These are phyloP conservation scores for Sporodiniella umbellata DNA, from an alignment of 371 early-diverging fungal genomes.

Conservation along the genomic window DNA sequence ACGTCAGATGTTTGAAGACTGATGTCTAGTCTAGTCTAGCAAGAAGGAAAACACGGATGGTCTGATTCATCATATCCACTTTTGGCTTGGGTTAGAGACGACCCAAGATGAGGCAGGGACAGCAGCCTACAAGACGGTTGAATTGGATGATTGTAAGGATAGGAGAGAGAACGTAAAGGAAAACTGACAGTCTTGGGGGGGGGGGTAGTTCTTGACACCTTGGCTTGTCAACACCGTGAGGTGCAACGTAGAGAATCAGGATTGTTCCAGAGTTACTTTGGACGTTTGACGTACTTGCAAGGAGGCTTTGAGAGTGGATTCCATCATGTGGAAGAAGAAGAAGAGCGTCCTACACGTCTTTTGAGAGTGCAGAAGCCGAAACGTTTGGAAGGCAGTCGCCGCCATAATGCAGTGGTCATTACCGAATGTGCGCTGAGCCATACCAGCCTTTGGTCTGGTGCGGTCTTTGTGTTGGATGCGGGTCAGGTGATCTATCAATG, in stretches of 20 bases:
- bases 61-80: conserved; percentile 75
- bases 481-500: conserved; percentile 71
- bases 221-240: conserved; percentile 80
- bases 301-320: conserved; percentile 85
- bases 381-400: conserved; percentile 34
- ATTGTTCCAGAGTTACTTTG: conserved; percentile 69
- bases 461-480: conserved; percentile 76
- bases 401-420: conserved; percentile 53
- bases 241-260: conserved; percentile 66
- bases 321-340: conserved; percentile 63
- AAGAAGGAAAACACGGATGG: conserved; percentile 61
- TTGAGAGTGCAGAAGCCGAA: conserved; percentile 62
- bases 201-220: conserved; percentile 55
- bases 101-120: conserved; percentile 81
- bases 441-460: conserved; percentile 65
- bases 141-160: conserved; percentile 75
- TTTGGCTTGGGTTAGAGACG: conserved; percentile 82
- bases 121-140: conserved; percentile 89
- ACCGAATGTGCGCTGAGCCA: conserved; percentile 58
- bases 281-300: conserved; percentile 46
- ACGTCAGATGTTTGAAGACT: too few species aligned
- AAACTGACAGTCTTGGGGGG: too few species aligned
- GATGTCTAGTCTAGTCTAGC: conserved; percentile 58
- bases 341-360: conserved; percentile 58
- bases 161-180: neutral